Conservation (phyloP, 345 rosid genomes). For the Theobroma cacao region DNA sequence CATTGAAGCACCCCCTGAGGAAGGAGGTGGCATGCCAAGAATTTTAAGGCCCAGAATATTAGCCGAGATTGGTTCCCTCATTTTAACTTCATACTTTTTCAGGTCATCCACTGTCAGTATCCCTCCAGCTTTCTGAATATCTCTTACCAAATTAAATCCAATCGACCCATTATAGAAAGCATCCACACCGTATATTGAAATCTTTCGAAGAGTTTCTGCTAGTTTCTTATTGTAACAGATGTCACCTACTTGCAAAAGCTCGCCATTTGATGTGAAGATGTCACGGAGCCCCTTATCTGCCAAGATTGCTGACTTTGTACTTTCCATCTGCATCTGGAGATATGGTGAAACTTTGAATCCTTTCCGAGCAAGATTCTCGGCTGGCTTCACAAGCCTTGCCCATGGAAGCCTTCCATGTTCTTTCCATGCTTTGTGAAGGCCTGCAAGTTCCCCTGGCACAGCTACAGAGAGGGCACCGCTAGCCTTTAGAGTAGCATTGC, state of each 20-base stretch:
- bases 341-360: slow-evolving; percentile 56
- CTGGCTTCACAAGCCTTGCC: slow-evolving; percentile 45
- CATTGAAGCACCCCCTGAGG: slow-evolving; percentile 57
- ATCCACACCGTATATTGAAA: slow-evolving; percentile 30
- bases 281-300: slow-evolving; percentile 49
- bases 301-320: slow-evolving; percentile 26
- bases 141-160: slow-evolving; percentile 38
- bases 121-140: slow-evolving; percentile 51
- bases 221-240: slow-evolving; percentile 38
- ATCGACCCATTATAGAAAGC: slow-evolving; percentile 57
- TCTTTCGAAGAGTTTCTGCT: slow-evolving; percentile 33
- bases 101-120: slow-evolving; percentile 51
- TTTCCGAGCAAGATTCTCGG: slow-evolving; percentile 40
- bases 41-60: slow-evolving; percentile 41
- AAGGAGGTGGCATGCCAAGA: slow-evolving; percentile 69
- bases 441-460: slow-evolving; percentile 58
- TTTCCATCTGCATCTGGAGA: slow-evolving; percentile 48
- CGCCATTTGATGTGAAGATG: slow-evolving; percentile 42
- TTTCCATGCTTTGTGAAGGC: slow-evolving; percentile 56
- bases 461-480: slow-evolving; percentile 54
- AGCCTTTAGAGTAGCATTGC: slow-evolving; percentile 34
- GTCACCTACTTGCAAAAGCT: slow-evolving; percentile 39
- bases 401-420: slow-evolving; percentile 55
- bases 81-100: slow-evolving; percentile 40
- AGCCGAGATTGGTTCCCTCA: slow-evolving; percentile 35